Conservation (phyloP, 2,329 filamentous ascomycete genomes). For the Orbilia ellipsospora region DNA sequence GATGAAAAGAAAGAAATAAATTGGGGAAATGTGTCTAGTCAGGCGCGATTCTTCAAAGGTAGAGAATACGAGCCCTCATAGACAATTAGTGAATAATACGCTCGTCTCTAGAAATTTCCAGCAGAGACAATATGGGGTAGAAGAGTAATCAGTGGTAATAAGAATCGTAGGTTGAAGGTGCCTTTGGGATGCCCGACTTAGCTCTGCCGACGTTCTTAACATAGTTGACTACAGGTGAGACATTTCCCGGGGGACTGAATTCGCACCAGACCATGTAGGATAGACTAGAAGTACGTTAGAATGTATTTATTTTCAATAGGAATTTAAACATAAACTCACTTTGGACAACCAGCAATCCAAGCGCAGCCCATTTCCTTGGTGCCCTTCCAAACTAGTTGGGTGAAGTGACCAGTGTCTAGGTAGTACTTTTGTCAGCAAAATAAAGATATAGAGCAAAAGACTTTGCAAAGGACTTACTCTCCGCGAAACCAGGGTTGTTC, state of each 20-base stretch:
- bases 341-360: conserved; percentile 50
- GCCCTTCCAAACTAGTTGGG: conserved; percentile 76
- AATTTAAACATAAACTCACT: conserved; percentile 25
- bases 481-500: conserved; percentile 43
- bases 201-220: conserved; percentile 29
- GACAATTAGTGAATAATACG: too few species aligned
- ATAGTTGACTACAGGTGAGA: conserved; percentile 35
- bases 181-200: conserved; percentile 21
- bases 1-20: conserved; percentile 1
- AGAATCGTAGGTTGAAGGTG: conserved; percentile 45
- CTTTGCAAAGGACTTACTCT: conserved; percentile 15
- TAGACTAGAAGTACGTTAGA: conserved; percentile 28
- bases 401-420: conserved; percentile 74
- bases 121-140: neutral
- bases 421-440: conserved; percentile 1
- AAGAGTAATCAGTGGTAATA: conserved; percentile 22
- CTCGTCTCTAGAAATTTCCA: neutral
- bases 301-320: neutral
- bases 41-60: too few species aligned
- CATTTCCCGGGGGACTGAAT: conserved; percentile 39
- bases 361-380: conserved; percentile 72
- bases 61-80: too few species aligned
- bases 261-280: conserved; percentile 54
- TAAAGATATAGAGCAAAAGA: neutral
- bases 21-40: neutral